phyloP scores from a whole-genome alignment of 2,329 filamentous ascomycete genomes.

The Pestalotiopsis fici region DNA sequence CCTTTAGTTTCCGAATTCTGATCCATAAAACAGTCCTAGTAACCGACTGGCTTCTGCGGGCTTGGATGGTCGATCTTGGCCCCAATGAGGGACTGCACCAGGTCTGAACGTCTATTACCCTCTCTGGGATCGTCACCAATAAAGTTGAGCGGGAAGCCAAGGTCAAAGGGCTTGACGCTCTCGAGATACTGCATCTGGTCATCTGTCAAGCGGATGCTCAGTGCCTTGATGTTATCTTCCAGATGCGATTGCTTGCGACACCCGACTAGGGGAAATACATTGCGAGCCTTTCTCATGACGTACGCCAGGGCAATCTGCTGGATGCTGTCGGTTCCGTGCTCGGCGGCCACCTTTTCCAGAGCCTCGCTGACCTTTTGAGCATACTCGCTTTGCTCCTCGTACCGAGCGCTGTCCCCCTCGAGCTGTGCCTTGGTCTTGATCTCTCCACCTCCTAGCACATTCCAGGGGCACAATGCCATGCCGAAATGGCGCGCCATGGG shows the following conservation, averaged over 20 bases:
- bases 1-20: not conserved
- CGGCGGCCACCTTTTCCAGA: not conserved
- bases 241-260: constrained; percentile 1
- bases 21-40: not conserved
- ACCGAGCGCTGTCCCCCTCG: not conserved
- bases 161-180: not conserved
- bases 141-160: constrained; percentile 1
- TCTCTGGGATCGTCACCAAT: not conserved
- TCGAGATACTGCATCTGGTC: not conserved
- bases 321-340: not conserved
- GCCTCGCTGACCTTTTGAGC: not conserved
- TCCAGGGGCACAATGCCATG: constrained; percentile 32
- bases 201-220: constrained; percentile 54
- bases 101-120: not conserved
- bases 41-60: not conserved
- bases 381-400: not conserved
- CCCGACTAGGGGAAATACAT: constrained; percentile 40
- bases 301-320: constrained; percentile 3
- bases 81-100: not conserved
- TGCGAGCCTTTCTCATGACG: not conserved
- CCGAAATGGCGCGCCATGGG: constrained; percentile 16
- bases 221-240: constrained; percentile 72
- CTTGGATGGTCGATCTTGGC: not conserved
- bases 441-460: not conserved
- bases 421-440: not conserved